These are phyloP conservation scores for Knufia fluminis DNA, from an alignment of 2,329 filamentous ascomycete species.

Conservation along the genomic window DNA sequence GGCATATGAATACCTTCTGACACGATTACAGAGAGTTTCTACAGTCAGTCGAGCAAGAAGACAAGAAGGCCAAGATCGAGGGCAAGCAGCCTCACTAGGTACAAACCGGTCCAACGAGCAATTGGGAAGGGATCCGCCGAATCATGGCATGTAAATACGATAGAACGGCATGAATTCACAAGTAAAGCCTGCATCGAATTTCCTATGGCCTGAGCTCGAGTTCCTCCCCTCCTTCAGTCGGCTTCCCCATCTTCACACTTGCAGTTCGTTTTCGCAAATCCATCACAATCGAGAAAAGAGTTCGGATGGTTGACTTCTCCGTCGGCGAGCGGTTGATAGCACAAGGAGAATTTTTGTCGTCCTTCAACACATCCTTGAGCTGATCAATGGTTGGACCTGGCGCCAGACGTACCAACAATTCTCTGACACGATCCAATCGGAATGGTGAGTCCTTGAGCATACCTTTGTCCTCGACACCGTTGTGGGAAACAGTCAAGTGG, in stretches of 20 bases:
- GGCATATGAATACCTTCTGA: conserved; percentile 7
- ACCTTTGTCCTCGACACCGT: conserved; percentile 11
- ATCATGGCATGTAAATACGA: conserved; percentile 7
- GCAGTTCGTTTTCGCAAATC: conserved; percentile 27
- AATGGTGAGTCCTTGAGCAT: conserved; percentile 23
- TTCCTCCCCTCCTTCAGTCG: conserved; percentile 24
- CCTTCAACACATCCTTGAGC: conserved; percentile 27
- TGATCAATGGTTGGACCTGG: conserved; percentile 13
- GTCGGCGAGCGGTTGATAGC: conserved; percentile 28
- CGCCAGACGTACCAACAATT: conserved; percentile 21
- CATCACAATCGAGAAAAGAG: conserved; percentile 35
- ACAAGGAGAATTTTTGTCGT: conserved; percentile 27
- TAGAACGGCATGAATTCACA: not conserved
- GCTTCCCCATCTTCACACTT: conserved; percentile 28
- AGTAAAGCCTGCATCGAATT: not conserved
- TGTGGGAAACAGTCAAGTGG: conserved; percentile 31
- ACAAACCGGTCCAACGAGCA: not conserved
- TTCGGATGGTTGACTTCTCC: conserved; percentile 25
- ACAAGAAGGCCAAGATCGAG: conserved; percentile 31
- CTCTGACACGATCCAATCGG: conserved; percentile 26
- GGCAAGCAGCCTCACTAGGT: conserved; percentile 19
- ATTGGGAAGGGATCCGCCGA: not conserved
- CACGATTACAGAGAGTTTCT: conserved; percentile 38
- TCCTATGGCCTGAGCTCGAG: conserved; percentile 24
- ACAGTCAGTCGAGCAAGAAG: conserved; percentile 40